Evolutionary conservation across 352 stramenopile genomes (phyloP), one percentile per base, ranked within the genome.

Genomic region (Phytophthora constricta): DNA sequence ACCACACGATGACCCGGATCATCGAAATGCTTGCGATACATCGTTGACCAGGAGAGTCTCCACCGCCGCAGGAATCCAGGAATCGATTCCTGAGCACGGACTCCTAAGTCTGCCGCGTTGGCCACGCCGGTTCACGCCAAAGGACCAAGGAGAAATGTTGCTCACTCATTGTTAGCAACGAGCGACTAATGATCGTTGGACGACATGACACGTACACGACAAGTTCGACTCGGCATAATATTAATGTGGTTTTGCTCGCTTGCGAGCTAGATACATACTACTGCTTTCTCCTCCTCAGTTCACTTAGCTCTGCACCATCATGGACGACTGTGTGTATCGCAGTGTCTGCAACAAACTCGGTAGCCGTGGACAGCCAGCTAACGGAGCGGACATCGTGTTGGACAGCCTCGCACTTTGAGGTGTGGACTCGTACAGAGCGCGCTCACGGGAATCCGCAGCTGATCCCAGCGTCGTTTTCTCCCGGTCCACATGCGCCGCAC

Each of bases 401-500:
- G 51, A 48, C 17, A 54, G 31, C 51, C 62, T 41, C 16, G 34
- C 4, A 17, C 10, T 13, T 19, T 5, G 23, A 7, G 48, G 25
- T 9, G 20, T 7, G 22, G 48, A 13, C 22, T 34, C 25, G 48
- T 55, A 52, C n/a, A 27, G 5, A 19, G 20, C n/a, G n/a, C n/a
- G 16, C 7, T 37, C 31, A 17, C 45, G 34, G 4, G 23, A 8
- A 23, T 13, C 23, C 10, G 53, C 26, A 14, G 49, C 25, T 25
- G 25, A 31, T 39, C 27, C 37, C 10, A 39, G 43, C 39, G 31
- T n/a, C 27, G 34, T 39, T 13, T 56, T 37, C 34, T 77, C 68
- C 53, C 68, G 76, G 57, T 59, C 70, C 37, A 77, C 46, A 60
- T 85, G 76, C 14, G 68, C 63, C 19, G 80, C 73, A 45, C 78